phyloP scores from a whole-genome alignment of 192 early-diverging fungal genomes.

The Podila horticola region DNA sequence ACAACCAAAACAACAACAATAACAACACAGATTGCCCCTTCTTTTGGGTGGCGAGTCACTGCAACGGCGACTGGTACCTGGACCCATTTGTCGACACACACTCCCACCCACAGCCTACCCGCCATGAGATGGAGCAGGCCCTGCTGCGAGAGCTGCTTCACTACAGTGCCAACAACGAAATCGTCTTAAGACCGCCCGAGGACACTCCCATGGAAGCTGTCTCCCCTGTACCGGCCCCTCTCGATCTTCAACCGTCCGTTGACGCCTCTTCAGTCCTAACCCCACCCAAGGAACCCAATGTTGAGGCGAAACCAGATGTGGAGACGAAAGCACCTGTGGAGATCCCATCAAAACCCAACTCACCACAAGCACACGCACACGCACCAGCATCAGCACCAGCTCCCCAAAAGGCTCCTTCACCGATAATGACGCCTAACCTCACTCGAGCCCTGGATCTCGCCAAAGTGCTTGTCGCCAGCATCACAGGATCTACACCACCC shows the following conservation, averaged over 20 bases:
- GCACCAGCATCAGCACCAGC: background rate
- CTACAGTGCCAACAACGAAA: background rate
- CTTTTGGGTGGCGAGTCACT: background rate
- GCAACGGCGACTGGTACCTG: slow-evolving; percentile 4
- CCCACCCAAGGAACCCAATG: background rate
- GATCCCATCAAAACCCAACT: background rate
- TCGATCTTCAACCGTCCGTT: background rate
- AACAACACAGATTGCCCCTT: background rate
- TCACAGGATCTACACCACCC: background rate
- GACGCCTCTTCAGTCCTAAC: background rate
- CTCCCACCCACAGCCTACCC: slow-evolving; percentile 3
- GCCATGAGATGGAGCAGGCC: slow-evolving; percentile 3
- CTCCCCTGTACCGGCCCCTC: background rate
- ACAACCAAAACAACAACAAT: slow-evolving; percentile 1
- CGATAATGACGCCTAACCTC: background rate
- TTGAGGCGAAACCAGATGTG: background rate
- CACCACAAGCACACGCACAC: background rate
- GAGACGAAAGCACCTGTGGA: background rate
- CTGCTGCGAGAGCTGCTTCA: background rate
- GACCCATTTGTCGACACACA: slow-evolving; percentile 1
- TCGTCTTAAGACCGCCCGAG: background rate
- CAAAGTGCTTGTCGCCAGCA: background rate
- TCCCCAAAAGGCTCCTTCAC: background rate
- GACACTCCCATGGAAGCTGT: background rate
- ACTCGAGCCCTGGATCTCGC: slow-evolving; percentile 1